Evolutionary conservation across 2,329 filamentous ascomycete species (phyloP).

Genomic region (Albophoma yamanashiensis): DNA sequence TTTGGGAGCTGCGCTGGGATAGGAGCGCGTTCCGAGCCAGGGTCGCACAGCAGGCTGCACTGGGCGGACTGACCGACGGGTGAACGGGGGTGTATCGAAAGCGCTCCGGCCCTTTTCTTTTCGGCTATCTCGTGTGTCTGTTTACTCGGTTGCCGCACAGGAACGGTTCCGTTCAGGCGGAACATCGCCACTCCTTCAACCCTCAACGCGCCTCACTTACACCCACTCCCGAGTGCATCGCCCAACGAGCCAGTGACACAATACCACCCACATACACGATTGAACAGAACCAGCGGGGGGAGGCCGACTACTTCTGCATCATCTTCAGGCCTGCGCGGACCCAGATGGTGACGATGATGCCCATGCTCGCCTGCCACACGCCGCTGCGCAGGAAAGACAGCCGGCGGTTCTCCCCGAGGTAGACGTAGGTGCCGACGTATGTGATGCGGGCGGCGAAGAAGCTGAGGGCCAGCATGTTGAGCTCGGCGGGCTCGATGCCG

Average conservation of each 20-base stretch:
- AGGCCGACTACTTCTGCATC: not conserved
- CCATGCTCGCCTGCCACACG: constrained; percentile 24
- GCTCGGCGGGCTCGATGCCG: constrained; percentile 20
- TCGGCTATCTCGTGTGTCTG: not conserved
- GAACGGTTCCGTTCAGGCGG: not conserved
- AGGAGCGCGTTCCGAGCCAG: not conserved
- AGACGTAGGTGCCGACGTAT: constrained; percentile 33
- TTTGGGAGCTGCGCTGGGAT: not conserved
- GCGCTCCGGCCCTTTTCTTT: not conserved
- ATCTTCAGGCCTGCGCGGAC: constrained; percentile 25
- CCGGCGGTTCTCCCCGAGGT: constrained; percentile 28
- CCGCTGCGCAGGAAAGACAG: constrained; percentile 25
- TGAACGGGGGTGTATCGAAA: not conserved
- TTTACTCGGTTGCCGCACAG: not conserved
- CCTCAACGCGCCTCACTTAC: not conserved
- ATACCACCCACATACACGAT: not conserved
- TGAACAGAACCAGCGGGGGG: not conserved
- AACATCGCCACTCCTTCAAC: not conserved
- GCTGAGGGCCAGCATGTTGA: constrained; percentile 28
- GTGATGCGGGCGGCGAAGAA: constrained; percentile 28
- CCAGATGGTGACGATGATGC: constrained; percentile 24
- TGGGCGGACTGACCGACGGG: not conserved
- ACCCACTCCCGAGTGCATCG: not conserved
- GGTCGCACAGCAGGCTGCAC: not conserved
- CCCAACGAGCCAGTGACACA: not conserved